These are phyloP conservation scores for Pseudophaeomoniella oleicola DNA, from an alignment of 2,329 filamentous ascomycete genomes.

Conservation along the genomic window DNA sequence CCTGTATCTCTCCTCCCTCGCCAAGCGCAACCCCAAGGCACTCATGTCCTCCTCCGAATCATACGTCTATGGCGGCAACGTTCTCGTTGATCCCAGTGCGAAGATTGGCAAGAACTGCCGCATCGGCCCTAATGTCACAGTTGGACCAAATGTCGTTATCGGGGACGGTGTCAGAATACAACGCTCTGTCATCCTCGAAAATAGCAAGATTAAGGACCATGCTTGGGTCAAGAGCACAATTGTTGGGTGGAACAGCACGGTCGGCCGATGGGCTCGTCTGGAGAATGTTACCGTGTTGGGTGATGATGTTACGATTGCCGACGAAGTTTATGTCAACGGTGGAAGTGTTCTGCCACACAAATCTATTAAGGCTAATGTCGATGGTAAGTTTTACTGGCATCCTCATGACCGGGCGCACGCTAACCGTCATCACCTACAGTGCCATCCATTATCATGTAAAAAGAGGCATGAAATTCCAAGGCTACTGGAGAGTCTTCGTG, in stretches of 20 bases:
- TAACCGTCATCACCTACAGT: too few species aligned
- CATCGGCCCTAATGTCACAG: slow-evolving; percentile 93
- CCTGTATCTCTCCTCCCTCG: slow-evolving; percentile 82
- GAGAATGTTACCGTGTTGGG: slow-evolving; percentile 98
- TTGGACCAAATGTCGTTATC: slow-evolving; percentile 81
- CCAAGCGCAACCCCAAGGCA: slow-evolving; percentile 78
- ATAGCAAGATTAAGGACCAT: slow-evolving; percentile 94
- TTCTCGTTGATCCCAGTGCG: slow-evolving; percentile 82
- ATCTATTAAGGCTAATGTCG: slow-evolving; percentile 97
- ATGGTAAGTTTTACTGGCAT: slow-evolving; percentile 38
- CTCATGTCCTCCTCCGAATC: slow-evolving; percentile 60
- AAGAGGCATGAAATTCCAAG: background rate
- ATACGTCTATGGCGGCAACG: slow-evolving; percentile 85
- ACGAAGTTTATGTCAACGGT: slow-evolving; percentile 97
- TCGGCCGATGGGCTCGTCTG: slow-evolving; percentile 87
- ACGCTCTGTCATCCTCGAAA: slow-evolving; percentile 75
- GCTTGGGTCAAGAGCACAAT: slow-evolving; percentile 99
- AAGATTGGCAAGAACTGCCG: slow-evolving; percentile 98
- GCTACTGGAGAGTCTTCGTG: too few species aligned
- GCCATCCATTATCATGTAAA: slow-evolving; percentile 35
- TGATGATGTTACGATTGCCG: slow-evolving; percentile 93
- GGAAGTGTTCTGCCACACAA: slow-evolving; percentile 93
- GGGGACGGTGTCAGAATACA: slow-evolving; percentile 91
- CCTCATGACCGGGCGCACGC: slow-evolving; percentile 4
- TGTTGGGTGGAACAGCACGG: slow-evolving; percentile 93